Evolutionary conservation across 2,329 filamentous ascomycete species (phyloP).

Genomic region (Cercospora sp.): DNA sequence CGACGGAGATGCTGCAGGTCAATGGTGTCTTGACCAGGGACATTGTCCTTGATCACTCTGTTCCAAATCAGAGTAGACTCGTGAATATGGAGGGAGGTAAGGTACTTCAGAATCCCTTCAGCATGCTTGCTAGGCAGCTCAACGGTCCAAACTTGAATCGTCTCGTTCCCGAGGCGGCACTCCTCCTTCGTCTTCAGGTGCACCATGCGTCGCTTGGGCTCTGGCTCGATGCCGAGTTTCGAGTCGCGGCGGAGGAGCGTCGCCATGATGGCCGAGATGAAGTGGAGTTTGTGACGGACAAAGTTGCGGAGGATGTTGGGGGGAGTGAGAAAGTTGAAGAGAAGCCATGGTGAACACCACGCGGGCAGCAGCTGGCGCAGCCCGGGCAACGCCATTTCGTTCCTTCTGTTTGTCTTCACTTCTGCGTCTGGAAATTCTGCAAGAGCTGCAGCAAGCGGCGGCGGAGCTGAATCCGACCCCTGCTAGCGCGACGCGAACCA

Average conservation of each 20-base stretch:
- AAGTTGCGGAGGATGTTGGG: constrained; percentile 17
- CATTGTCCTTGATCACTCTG: constrained; percentile 50
- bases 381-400: constrained; percentile 22
- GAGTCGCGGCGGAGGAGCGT: constrained; percentile 27
- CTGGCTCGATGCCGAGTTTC: constrained; percentile 23
- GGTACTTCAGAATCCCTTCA: constrained; percentile 70
- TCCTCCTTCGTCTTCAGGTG: constrained; percentile 54
- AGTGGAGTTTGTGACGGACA: constrained; percentile 5
- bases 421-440: constrained; percentile 2
- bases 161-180: constrained; percentile 51
- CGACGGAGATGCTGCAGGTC: constrained; percentile 65
- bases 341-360: constrained; percentile 9
- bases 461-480: not conserved
- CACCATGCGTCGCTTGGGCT: constrained; percentile 36
- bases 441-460: constrained; percentile 4
- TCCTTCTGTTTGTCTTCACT: constrained; percentile 21
- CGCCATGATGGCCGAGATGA: constrained; percentile 19
- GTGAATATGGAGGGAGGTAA: constrained; percentile 17
- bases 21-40: constrained; percentile 46
- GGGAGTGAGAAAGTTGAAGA: constrained; percentile 10
- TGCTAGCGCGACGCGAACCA: constrained; percentile 7
- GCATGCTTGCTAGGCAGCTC: constrained; percentile 71
- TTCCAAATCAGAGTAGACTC: constrained; percentile 7
- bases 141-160: constrained; percentile 67
- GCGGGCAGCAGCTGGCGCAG: constrained; percentile 22